phyloP scores from a whole-genome alignment of 257 asterid species.

The Salvia miltiorrhiza region DNA sequence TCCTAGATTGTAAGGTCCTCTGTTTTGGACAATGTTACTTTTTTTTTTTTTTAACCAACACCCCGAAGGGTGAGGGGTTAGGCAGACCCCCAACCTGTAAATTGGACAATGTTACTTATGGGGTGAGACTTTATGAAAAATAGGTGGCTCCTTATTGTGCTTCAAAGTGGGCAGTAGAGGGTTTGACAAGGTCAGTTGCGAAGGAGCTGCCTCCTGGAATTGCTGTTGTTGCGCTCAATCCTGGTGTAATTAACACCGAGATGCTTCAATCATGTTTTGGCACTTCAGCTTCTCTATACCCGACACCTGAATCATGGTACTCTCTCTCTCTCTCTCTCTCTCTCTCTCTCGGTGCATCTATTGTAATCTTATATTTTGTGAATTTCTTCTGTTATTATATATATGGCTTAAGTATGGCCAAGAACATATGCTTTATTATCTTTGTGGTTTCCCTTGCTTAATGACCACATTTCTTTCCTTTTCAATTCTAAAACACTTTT shows the following conservation, averaged over 20 bases:
- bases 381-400: background rate
- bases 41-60: no score
- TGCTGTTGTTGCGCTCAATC: constrained; percentile 84
- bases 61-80: no score
- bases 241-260: constrained; percentile 89
- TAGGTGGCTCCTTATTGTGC: constrained; percentile 99
- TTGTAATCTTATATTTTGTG: background rate
- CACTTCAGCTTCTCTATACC: constrained; percentile 71
- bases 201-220: constrained; percentile 89
- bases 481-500: background rate
- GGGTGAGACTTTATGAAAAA: constrained; percentile 17
- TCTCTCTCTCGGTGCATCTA: constrained; percentile 12
- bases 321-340: constrained; percentile 12
- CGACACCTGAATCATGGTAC: constrained; percentile 88
- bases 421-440: background rate
- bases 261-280: constrained; percentile 97
- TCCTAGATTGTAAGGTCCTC: background rate
- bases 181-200: constrained; percentile 80
- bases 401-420: background rate
- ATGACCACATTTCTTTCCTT: background rate
- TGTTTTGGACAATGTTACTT: background rate
- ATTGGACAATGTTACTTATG: background rate
- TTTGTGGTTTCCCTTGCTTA: background rate
- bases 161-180: constrained; percentile 97
- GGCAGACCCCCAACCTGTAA: no score